These are phyloP conservation scores for Rhizopus sp. DNA, from an alignment of 371 early-diverging fungal species.

Conservation along the genomic window DNA sequence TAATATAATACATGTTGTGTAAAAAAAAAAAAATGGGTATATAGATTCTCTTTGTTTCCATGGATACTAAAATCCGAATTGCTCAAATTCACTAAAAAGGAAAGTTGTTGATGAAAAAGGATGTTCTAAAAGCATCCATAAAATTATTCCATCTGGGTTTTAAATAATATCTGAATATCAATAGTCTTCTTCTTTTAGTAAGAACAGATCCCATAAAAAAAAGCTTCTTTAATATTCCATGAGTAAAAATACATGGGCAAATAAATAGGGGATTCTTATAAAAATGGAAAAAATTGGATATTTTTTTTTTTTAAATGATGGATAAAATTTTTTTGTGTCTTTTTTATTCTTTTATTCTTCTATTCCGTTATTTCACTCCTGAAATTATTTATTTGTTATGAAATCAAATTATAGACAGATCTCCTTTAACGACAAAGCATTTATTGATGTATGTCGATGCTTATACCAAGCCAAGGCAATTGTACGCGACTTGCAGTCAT, in stretches of 20 bases:
- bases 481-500: slow-evolving; percentile 38
- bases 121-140: slow-evolving; percentile 2
- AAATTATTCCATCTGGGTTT: background rate
- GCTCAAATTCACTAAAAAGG: too few relatives aligned
- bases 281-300: slow-evolving; percentile 20
- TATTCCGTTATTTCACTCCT: slow-evolving; percentile 2
- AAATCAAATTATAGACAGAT: background rate
- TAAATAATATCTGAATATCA: background rate
- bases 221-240: slow-evolving; percentile 18
- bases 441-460: slow-evolving; percentile 48
- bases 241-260: slow-evolving; percentile 15
- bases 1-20: too few relatives aligned
- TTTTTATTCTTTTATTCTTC: slow-evolving; percentile 9
- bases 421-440: slow-evolving; percentile 23
- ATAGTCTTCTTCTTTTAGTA: slow-evolving; percentile 2
- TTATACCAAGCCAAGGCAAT: slow-evolving; percentile 49
- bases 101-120: background rate
- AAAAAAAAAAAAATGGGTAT: too few relatives aligned
- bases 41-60: too few relatives aligned
- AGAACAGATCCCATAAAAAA: slow-evolving; percentile 5
- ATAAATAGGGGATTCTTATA: slow-evolving; percentile 23
- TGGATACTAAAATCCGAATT: too few relatives aligned
- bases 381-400: too few relatives aligned
- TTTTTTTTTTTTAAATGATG: slow-evolving; percentile 7
- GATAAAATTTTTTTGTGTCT: slow-evolving; percentile 9